Percentiles rank a stretch among this genome's conserved stretches.
Conservation (phyloP, 805 yeast genomes). For the Metschnikowia orientalis region DNA sequence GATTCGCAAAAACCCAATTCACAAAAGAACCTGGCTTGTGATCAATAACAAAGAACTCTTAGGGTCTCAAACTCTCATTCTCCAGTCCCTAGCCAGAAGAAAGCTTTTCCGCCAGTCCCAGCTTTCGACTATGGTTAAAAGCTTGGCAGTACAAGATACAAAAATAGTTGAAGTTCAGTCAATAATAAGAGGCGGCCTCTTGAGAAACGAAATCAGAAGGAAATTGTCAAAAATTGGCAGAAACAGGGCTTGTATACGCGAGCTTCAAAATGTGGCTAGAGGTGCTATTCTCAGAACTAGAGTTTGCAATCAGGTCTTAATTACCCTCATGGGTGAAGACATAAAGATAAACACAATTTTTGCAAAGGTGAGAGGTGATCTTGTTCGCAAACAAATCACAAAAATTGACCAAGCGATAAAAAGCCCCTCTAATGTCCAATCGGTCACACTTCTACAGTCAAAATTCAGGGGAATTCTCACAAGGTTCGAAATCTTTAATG, state of each 20-base stretch:
- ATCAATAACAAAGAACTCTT: conserved; percentile 21
- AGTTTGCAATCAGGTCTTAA: conserved; percentile 40
- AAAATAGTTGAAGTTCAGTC: conserved; percentile 34
- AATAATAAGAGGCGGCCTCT: conserved; percentile 31
- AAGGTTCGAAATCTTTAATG: conserved; percentile 52
- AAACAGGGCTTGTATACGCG: conserved; percentile 14
- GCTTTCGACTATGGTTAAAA: conserved; percentile 3
- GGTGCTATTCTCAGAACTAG: conserved; percentile 43
- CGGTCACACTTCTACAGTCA: conserved; percentile 49
- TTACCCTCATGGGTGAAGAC: conserved; percentile 40
- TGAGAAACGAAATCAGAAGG: conserved; percentile 24
- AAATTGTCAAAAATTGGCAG: conserved; percentile 11
- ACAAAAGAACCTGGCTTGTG: conserved; percentile 19
- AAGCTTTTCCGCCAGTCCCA: conserved; percentile 4
- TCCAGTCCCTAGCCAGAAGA: conserved; percentile 30
- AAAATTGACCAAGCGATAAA: no score
- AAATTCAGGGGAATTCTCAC: conserved; percentile 57
- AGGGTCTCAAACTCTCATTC: conserved; percentile 20
- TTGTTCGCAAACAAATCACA: conserved; percentile 27
- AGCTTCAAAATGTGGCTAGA: conserved; percentile 41
- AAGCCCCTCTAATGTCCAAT: no score
- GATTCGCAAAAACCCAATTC: conserved; percentile 36
- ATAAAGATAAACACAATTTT: conserved; percentile 31
- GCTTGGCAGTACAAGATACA: conserved; percentile 9
- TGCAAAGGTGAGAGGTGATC: conserved; percentile 43